Base-by-base conservation (phyloP, 2,329 filamentous ascomycete genomes). In the Pleurostoma richardsiae region DNA sequence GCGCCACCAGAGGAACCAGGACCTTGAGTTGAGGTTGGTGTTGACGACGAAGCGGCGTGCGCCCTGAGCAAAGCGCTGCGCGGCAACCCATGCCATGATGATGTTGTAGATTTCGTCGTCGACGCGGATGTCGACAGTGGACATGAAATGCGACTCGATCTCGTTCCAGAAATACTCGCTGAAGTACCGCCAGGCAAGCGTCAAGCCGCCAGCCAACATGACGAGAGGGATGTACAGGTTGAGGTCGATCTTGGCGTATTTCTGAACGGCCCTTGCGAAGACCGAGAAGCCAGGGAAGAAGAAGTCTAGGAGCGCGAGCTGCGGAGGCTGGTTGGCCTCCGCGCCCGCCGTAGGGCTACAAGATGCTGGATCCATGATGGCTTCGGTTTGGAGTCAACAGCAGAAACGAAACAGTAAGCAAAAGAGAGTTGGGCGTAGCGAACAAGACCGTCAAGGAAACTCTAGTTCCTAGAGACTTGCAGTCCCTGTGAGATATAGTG, bases 71-170 rank as follows among this genome's bases (percentile, higher is more conserved):
- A 87, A 86, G 4, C 67, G 62, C 61, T 88, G 84, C 31, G 70
- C 65, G 2, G 83, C 74, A 3, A 88, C 74, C 85, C 85, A 88
- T 29, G 72, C 73, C 82, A 88, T 86, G 39, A 88, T 57, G 56
- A 86, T 85, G 58, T 83, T 83, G 68, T 86, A 88, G 47, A 86
- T 79, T 59, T 88, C 85, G 55, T 89, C 85, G 48, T 88, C 83
- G 29, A 79, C 74, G 40, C 82, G 76, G 38, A 89, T 78, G 54
- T 84, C 79, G 19, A 84, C 83, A 2, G 76, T 79, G 3, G 80
- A 85, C 71, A 86, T 82, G 54, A 85, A 75, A 55, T 85, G 68
- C 5, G 66, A 56, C 39, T 77, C 70, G 30, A 83, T 52, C 38
- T 75, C 61, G 1, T 62, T 59, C 67, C 70, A 76, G 10, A 79